Conservation (phyloP, 106 monocot genomes). For the Posidonia australis region DNA sequence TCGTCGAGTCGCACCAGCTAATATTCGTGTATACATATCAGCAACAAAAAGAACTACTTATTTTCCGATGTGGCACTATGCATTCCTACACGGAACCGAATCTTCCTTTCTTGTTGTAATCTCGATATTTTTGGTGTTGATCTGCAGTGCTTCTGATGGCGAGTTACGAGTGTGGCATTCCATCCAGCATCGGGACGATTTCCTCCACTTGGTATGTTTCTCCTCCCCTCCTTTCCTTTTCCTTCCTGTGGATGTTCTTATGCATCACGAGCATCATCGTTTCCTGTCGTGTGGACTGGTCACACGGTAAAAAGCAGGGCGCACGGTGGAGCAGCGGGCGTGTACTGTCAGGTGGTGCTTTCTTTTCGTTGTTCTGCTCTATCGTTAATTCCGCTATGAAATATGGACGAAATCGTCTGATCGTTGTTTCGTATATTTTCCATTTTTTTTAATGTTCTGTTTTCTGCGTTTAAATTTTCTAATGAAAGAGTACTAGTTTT, state of each 20-base stretch:
- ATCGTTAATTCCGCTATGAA: too few relatives aligned
- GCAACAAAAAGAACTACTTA: too few relatives aligned
- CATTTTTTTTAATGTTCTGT: not conserved
- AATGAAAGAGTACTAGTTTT: not conserved
- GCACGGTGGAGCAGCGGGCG: conserved; percentile 68
- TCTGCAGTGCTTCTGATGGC: conserved; percentile 36
- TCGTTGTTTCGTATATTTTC: not conserved
- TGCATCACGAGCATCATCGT: too few relatives aligned
- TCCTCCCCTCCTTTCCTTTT: not conserved
- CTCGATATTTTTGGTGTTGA: not conserved
- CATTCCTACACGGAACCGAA: too few relatives aligned
- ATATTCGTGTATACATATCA: too few relatives aligned
- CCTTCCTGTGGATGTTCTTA: too few relatives aligned
- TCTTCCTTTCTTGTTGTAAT: not conserved
- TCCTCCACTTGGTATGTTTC: conserved; percentile 47
- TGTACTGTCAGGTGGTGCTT: conserved; percentile 54
- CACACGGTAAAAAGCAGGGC: conserved; percentile 34
- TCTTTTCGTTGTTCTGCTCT: too few relatives aligned
- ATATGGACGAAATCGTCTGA: too few relatives aligned
- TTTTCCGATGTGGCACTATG: too few relatives aligned
- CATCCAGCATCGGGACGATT: conserved; percentile 36
- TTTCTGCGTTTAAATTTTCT: conserved; percentile 1
- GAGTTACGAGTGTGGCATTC: conserved; percentile 84
- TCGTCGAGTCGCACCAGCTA: too few relatives aligned
- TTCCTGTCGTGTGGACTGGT: too few relatives aligned